Evolutionary conservation across 768 basidiomycete genomes (phyloP).

Genomic region (Kwoniella sp.): DNA sequence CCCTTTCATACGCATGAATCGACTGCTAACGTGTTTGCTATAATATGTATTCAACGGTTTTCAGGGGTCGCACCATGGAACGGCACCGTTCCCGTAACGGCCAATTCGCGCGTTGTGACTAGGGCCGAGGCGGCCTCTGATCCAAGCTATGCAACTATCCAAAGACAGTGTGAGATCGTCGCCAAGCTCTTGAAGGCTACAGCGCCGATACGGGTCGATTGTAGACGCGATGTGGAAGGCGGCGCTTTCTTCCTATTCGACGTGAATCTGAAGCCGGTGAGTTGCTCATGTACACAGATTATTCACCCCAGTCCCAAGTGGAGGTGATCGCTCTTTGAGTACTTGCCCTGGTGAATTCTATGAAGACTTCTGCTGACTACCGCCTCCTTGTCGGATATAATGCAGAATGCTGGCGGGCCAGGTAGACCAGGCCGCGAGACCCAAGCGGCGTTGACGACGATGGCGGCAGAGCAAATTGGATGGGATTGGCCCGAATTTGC

Average conservation of each 20-base stretch:
- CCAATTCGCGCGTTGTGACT: slow-evolving; percentile 39
- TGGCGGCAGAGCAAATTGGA: slow-evolving; percentile 47
- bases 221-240: slow-evolving; percentile 22
- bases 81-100: slow-evolving; percentile 45
- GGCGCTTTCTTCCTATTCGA: slow-evolving; percentile 45
- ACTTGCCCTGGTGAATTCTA: too few species aligned
- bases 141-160: slow-evolving; percentile 25
- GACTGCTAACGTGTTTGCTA: neutral
- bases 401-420: slow-evolving; percentile 50
- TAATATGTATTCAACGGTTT: too few species aligned
- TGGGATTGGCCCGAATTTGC: slow-evolving; percentile 46
- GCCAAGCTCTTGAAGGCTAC: slow-evolving; percentile 25
- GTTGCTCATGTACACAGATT: too few species aligned
- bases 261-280: slow-evolving; percentile 53
- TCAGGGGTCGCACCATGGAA: slow-evolving; percentile 52
- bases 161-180: slow-evolving; percentile 32
- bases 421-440: slow-evolving; percentile 47
- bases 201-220: slow-evolving; percentile 43
- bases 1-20: neutral
- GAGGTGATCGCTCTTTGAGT: too few species aligned
- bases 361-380: too few species aligned
- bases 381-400: neutral
- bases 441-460: slow-evolving; percentile 44
- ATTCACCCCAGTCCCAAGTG: too few species aligned
- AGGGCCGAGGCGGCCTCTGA: slow-evolving; percentile 31